A percentile compares a stretch with the other conserved stretches of the same genome.
Evolutionary conservation across 257 asterid genomes (phyloP).

Genomic region (Linaria vulgaris): DNA sequence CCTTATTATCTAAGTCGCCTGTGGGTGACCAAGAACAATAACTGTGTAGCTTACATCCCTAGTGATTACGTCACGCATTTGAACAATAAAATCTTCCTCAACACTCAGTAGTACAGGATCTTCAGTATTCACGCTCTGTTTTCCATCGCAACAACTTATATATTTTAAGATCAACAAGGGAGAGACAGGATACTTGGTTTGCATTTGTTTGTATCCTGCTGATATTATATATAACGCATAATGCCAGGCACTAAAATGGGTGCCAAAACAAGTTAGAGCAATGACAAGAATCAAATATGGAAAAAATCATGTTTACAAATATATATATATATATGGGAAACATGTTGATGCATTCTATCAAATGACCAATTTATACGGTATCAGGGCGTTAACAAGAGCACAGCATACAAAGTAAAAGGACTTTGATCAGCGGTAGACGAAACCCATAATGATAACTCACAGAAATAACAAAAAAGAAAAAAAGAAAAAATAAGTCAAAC

Average conservation of each 20-base stretch:
- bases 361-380: neutral
- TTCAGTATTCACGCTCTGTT: too few relatives aligned
- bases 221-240: slow-evolving; percentile 2
- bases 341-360: neutral
- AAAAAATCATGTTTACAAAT: too few relatives aligned
- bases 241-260: neutral
- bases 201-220: neutral
- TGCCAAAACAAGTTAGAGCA: neutral
- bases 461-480: slow-evolving; percentile 1
- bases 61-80: neutral
- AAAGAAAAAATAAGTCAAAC: neutral
- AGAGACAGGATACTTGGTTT: neutral
- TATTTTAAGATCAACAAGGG: neutral
- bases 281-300: neutral
- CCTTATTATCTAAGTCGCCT: neutral
- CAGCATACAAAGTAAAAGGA: neutral
- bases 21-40: neutral
- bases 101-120: too few relatives aligned
- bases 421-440: neutral
- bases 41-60: neutral
- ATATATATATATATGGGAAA: slow-evolving; percentile 11
- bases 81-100: neutral
- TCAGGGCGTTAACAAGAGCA: neutral
- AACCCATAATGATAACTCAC: slow-evolving; percentile 3
- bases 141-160: neutral